phyloP scores from a whole-genome alignment of 2,329 filamentous ascomycete species.

The Parastagonospora avenae region DNA sequence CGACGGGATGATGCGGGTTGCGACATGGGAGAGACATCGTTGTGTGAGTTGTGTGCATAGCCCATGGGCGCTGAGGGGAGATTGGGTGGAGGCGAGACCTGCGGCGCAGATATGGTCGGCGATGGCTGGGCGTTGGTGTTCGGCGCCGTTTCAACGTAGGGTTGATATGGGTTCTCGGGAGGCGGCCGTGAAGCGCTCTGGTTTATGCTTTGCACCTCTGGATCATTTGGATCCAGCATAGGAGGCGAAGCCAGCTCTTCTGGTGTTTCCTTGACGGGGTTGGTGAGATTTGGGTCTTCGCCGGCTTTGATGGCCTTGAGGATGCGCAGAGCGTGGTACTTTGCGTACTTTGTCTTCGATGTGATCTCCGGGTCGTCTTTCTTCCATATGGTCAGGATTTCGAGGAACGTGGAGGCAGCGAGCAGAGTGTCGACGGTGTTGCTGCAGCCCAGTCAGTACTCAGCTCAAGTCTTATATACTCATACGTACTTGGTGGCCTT shows the following conservation, averaged over 20 bases:
- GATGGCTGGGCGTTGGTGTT: slow-evolving; percentile 60
- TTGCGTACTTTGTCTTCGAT: slow-evolving; percentile 93
- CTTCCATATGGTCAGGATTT: slow-evolving; percentile 81
- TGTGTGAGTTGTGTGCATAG: slow-evolving; percentile 47
- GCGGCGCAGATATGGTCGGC: slow-evolving; percentile 45
- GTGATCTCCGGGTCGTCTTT: slow-evolving; percentile 74
- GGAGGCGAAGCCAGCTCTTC: slow-evolving; percentile 43
- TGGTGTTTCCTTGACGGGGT: slow-evolving; percentile 68
- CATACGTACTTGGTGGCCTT: slow-evolving; percentile 73
- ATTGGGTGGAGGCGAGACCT: slow-evolving; percentile 52
- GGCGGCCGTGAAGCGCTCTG: slow-evolving; percentile 33
- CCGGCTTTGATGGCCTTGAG: slow-evolving; percentile 88
- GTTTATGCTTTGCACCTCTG: slow-evolving; percentile 64
- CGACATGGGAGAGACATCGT: slow-evolving; percentile 60
- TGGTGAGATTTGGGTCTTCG: slow-evolving; percentile 88
- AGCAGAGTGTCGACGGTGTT: slow-evolving; percentile 95
- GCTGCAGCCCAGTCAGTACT: slow-evolving; percentile 50
- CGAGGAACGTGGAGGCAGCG: slow-evolving; percentile 89
- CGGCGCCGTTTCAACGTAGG: slow-evolving; percentile 65
- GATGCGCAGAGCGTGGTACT: slow-evolving; percentile 93
- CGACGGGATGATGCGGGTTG: slow-evolving; percentile 51
- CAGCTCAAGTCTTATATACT: slow-evolving; percentile 8
- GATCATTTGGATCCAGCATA: slow-evolving; percentile 66
- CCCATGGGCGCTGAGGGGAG: slow-evolving; percentile 37
- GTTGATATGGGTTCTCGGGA: slow-evolving; percentile 43